These are phyloP conservation scores for Clarireedia sp. DNA, from an alignment of 2,329 filamentous ascomycete genomes.

Conservation along the genomic window DNA sequence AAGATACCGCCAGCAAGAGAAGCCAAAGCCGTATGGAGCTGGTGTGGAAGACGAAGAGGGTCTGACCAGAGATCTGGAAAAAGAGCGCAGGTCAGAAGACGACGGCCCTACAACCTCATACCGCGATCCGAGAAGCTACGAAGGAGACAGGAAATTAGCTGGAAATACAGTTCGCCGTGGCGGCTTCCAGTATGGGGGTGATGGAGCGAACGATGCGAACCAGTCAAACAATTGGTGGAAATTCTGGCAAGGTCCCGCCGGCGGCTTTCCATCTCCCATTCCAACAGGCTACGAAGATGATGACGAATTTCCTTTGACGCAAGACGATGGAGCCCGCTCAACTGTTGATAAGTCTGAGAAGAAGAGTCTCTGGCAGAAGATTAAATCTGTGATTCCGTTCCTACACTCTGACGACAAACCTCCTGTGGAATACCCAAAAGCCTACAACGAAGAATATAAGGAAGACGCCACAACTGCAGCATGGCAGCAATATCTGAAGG, in stretches of 20 bases:
- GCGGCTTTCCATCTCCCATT: conserved; percentile 53
- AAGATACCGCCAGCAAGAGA: conserved; percentile 17
- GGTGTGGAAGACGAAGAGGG: conserved; percentile 16
- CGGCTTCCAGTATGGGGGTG: conserved; percentile 15
- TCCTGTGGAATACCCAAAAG: conserved; percentile 46
- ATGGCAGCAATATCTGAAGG: conserved; percentile 78
- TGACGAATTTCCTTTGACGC: conserved; percentile 34
- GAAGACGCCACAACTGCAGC: conserved; percentile 57
- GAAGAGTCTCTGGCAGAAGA: conserved; percentile 43
- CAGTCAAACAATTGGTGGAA: conserved; percentile 43
- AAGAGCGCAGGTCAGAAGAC: conserved; percentile 7
- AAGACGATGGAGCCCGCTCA: conserved; percentile 21
- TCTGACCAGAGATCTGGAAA: neutral
- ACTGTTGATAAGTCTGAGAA: conserved; percentile 19
- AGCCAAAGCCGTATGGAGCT: conserved; percentile 15
- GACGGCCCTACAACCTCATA: conserved; percentile 6
- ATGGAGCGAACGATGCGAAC: conserved; percentile 14
- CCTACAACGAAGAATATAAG: conserved; percentile 53
- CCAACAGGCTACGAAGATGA: conserved; percentile 46
- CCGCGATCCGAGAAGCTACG: neutral
- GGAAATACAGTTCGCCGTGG: conserved; percentile 21
- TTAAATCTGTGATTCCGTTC: conserved; percentile 45
- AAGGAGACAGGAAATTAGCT: conserved; percentile 10
- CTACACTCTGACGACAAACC: conserved; percentile 22
- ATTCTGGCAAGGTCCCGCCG: conserved; percentile 57